Base-by-base conservation (phyloP, 2,329 filamentous ascomycete species). In the Curvularia hawaiiensis region DNA sequence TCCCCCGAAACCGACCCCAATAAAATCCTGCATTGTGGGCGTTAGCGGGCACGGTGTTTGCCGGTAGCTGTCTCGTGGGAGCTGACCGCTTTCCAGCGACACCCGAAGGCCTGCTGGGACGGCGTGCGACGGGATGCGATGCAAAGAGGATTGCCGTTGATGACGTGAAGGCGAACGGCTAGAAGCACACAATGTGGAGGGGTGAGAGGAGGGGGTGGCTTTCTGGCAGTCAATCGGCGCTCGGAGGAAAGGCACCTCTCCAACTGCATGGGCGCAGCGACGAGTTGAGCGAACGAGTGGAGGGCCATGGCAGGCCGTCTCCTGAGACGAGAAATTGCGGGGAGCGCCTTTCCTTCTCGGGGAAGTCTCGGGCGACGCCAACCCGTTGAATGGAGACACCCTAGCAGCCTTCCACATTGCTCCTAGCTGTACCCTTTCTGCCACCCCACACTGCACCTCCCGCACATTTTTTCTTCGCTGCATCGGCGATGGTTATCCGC, bases 271-370 rank as follows among this genome's bases (percentile, higher is more conserved):
- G 52, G 40, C 9, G 53, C 43, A 14, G 14, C 40, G 40, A 43
- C 22, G 22, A 43, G 40, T 20, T 41, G 40, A 22, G 52, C 54
- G 49, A 48, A 18, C 49, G 55, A 47, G 57, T 60, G 60, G 60
- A 62, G 54, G 53, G 41, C 41, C 35, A 30, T 48, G 43, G 49
- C 51, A 49, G 30, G 52, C 48, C 39, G 31, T 39, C 26, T 51
- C 10, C 22, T 18, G 30, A 41, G 50, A 46, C 51, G 51, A 52
- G 44, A 38, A 50, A 54, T 55, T 61, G 60, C 52, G 60, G 60
- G 58, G 60, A 46, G 50, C 59, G 55, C 62, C 57, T 62, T 52
- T 54, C 62, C 51, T 30, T 58, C 53, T 61, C 63, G 63, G 63
- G 55, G 61, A 65, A 65, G 59, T 52, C 54, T 64, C 63, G 61